A percentile compares a stretch with the other conserved stretches of the same genome.
These are phyloP conservation scores for Brassica carinata DNA, from an alignment of 345 rosid genomes.

Conservation along the genomic window DNA sequence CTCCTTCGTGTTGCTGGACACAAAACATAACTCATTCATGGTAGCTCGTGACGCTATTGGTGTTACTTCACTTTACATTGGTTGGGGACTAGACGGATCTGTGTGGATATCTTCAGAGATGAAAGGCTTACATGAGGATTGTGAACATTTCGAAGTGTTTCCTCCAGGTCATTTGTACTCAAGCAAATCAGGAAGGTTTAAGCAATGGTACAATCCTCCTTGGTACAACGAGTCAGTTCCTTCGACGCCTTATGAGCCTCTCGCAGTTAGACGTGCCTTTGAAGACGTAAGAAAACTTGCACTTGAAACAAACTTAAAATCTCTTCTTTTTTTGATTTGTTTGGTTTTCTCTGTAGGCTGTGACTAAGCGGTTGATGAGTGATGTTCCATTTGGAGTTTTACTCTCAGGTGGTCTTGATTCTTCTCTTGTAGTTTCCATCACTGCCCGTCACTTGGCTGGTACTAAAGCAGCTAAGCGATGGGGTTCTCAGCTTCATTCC, in stretches of 20 bases:
- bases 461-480: conserved; percentile 70
- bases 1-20: conserved; percentile 87
- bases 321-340: not conserved
- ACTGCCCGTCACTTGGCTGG: conserved; percentile 79
- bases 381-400: conserved; percentile 95
- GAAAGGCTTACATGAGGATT: conserved; percentile 83
- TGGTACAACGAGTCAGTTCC: conserved; percentile 79
- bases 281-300: conserved; percentile 60
- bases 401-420: conserved; percentile 93
- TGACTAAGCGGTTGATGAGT: conserved; percentile 84
- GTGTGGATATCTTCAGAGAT: conserved; percentile 87
- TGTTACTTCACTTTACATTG: conserved; percentile 87
- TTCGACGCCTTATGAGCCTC: conserved; percentile 79
- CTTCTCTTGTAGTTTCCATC: conserved; percentile 83
- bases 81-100: conserved; percentile 95
- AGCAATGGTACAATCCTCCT: conserved; percentile 86
- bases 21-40: conserved; percentile 75
- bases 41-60: conserved; percentile 96
- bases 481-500: conserved; percentile 89
- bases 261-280: conserved; percentile 62
- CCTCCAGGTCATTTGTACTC: conserved; percentile 94
- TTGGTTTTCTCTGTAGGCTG: conserved; percentile 57
- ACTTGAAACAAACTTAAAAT: not conserved
- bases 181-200: conserved; percentile 71
- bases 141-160: conserved; percentile 85